Evolutionary conservation across 2,329 filamentous ascomycete species (phyloP).

Genomic region (Aspergillus cejpii): DNA sequence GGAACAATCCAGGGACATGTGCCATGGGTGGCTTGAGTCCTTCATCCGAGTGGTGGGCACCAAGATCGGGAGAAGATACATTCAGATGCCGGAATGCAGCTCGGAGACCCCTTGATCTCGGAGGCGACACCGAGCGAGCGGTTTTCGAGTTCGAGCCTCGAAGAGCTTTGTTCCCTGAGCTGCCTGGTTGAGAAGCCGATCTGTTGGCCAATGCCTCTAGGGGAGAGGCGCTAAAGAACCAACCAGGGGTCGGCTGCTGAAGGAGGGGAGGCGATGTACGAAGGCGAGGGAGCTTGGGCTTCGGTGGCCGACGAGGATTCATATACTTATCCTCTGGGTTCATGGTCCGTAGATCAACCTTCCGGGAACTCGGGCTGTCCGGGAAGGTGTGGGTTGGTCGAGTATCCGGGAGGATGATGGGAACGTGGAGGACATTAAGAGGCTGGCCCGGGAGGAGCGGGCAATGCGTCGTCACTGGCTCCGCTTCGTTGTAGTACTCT

Average conservation of each 20-base stretch:
- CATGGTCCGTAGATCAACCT: slow-evolving; percentile 63
- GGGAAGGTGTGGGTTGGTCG: slow-evolving; percentile 52
- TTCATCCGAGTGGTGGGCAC: slow-evolving; percentile 6
- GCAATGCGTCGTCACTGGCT: slow-evolving; percentile 70
- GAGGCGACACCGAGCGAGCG: slow-evolving; percentile 35
- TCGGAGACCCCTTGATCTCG: slow-evolving; percentile 33
- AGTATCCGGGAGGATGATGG: slow-evolving; percentile 54
- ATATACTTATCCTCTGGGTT: slow-evolving; percentile 70
- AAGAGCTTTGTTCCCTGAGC: slow-evolving; percentile 13
- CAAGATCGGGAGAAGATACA: slow-evolving; percentile 19
- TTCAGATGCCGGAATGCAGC: slow-evolving; percentile 35
- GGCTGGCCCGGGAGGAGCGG: slow-evolving; percentile 81
- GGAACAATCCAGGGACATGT: not conserved
- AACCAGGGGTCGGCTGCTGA: slow-evolving; percentile 20
- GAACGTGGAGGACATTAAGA: slow-evolving; percentile 78
- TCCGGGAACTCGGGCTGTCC: slow-evolving; percentile 57
- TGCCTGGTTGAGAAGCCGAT: slow-evolving; percentile 34
- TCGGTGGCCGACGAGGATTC: slow-evolving; percentile 56
- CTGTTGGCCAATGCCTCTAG: slow-evolving; percentile 22
- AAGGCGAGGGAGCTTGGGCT: slow-evolving; percentile 42
- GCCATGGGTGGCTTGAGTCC: not conserved
- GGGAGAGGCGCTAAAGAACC: slow-evolving; percentile 26
- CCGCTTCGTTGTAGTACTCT: slow-evolving; percentile 66
- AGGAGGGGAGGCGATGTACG: slow-evolving; percentile 40
- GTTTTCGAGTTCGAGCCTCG: slow-evolving; percentile 23